Evolutionary conservation across 129 eudicot genomes (phyloP), one percentile per base, ranked within the genome.

Genomic region (Helianthus annuus): DNA sequence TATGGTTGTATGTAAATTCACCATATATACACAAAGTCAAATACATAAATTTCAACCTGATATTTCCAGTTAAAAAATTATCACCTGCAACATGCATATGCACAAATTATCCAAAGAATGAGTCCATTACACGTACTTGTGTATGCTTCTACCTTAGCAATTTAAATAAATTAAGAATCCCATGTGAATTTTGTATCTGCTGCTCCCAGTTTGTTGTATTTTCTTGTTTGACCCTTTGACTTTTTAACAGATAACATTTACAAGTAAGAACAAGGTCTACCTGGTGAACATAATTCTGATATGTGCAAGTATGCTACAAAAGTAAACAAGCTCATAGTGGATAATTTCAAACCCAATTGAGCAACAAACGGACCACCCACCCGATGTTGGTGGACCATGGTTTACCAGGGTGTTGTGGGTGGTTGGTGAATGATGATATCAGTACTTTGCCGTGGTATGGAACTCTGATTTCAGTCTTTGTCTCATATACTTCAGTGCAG

Each of bases 401-500:
- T 55, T 65, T 27, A 11, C 51, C 40, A 67, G 63, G 55, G 54
- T 10, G 36, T 71, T 59, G 68, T 16, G 56, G 64, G 76, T 45
- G 48, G 60, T 48, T 61, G 36, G 46, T 42, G 46, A 42, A 42
- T 42, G 46, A 10, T 60, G 48, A 34, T 61, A 73, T 73, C 52
- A 54, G 44, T 34, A 56, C 36, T 76, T 58, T 61, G 63, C 54
- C 65, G 17, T 42, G 29, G 36, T 58, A 27, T 70, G 58, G 51
- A 53, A 70, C 60, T 89, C 88, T 38, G 82, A 64, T 62, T 84
- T 78, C 58, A 89, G 83, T 51, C 83, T 65, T 19, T 88, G 86
- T 76, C 86, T 88, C 97, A 94, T 84, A 83, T 94, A 94, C 83
- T 83, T 86, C 49, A 94, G 79, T 53, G 97, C 98, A 59, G 98